phyloP scores from a whole-genome alignment of 352 stramenopile genomes.

The Hyaloperonospora arabidopsidis region DNA sequence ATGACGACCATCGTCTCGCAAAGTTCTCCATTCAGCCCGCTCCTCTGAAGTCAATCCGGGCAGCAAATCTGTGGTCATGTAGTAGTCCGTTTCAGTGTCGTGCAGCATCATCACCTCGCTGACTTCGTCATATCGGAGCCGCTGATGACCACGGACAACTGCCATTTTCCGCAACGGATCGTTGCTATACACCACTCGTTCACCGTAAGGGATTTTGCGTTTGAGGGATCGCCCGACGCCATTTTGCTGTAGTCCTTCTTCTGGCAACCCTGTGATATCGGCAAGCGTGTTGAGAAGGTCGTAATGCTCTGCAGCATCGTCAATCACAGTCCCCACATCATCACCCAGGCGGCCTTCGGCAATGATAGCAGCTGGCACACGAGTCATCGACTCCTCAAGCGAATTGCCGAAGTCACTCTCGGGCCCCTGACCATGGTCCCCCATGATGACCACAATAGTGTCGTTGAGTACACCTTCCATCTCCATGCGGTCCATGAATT shows the following conservation, averaged over 20 bases:
- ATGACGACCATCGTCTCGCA: conserved; percentile 8
- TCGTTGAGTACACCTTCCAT: conserved; percentile 38
- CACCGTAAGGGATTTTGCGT: conserved; percentile 5
- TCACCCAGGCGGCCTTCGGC: conserved; percentile 9
- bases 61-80: conserved; percentile 9
- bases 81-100: conserved; percentile 6
- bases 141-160: conserved; percentile 10
- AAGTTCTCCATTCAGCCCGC: conserved; percentile 2
- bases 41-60: conserved; percentile 4
- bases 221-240: conserved; percentile 12
- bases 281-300: conserved; percentile 12
- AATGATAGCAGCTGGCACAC: conserved; percentile 7
- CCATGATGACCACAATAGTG: conserved; percentile 48
- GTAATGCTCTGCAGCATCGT: conserved; percentile 13
- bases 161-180: conserved; percentile 11
- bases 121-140: conserved; percentile 6
- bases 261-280: conserved; percentile 8
- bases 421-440: conserved; percentile 44
- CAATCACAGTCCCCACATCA: conserved; percentile 6
- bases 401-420: conserved; percentile 17
- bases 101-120: conserved; percentile 7
- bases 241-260: conserved; percentile 5
- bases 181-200: conserved; percentile 8
- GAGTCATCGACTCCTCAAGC: conserved; percentile 6
- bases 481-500: conserved; percentile 44